Evolutionary conservation across 495 filamentous ascomycete species (phyloP).

Genomic region (Lophiostoma macrostomum): DNA sequence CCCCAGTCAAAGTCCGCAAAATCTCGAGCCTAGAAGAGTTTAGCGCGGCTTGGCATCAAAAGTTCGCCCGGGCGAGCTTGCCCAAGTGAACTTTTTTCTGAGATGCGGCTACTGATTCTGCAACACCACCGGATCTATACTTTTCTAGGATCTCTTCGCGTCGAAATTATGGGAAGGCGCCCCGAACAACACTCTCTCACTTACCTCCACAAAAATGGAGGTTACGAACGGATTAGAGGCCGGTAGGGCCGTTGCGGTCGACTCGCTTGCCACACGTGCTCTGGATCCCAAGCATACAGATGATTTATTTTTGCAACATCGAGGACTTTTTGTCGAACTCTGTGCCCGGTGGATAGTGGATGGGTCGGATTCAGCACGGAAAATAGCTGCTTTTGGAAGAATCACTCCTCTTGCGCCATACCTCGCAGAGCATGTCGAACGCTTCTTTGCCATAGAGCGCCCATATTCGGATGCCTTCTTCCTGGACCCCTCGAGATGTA

Average conservation of each 20-base stretch:
- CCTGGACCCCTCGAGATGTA: conserved; percentile 25
- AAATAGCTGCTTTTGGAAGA: conserved; percentile 71
- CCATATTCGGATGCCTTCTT: conserved; percentile 28
- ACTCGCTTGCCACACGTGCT: conserved; percentile 41
- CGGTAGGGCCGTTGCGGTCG: conserved; percentile 14
- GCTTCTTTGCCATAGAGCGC: conserved; percentile 45
- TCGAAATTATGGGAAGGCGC: conserved; percentile 30
- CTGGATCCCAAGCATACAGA: conserved; percentile 64
- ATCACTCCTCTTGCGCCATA: conserved; percentile 77
- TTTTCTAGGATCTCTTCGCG: conserved; percentile 3
- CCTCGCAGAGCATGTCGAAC: conserved; percentile 53
- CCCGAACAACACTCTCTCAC: conserved; percentile 1
- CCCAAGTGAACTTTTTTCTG: conserved; percentile 26
- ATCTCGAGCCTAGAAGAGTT: conserved; percentile 25
- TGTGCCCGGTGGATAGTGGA: conserved; percentile 68
- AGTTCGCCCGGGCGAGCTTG: too few relatives aligned
- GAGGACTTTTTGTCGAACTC: conserved; percentile 71
- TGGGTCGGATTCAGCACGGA: conserved; percentile 44
- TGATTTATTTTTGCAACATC: conserved; percentile 65
- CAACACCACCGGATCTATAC: conserved; percentile 11
- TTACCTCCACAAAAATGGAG: conserved; percentile 47
- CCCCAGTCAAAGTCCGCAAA: conserved; percentile 6
- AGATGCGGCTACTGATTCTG: conserved; percentile 2
- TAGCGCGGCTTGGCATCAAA: conserved; percentile 36
- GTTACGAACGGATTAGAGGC: conserved; percentile 45